phyloP scores from a whole-genome alignment of 176 grass and related monocot species.

The Aegilops tauschii region DNA sequence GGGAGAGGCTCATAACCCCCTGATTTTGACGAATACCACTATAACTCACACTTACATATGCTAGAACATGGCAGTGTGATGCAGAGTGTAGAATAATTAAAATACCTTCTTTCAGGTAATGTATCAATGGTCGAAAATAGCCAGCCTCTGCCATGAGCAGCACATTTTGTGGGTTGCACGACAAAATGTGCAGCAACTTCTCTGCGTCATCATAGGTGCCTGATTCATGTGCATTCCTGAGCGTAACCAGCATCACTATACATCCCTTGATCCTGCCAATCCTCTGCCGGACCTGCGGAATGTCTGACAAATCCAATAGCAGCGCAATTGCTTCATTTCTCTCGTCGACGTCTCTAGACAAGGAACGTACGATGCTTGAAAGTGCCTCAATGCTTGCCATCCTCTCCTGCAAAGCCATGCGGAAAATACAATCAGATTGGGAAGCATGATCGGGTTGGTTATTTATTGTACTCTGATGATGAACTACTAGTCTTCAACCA shows the following conservation, averaged over 20 bases:
- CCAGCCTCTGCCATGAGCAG: slow-evolving; percentile 86
- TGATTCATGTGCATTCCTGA: slow-evolving; percentile 62
- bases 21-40: not conserved
- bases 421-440: not conserved
- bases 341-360: slow-evolving; percentile 64
- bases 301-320: slow-evolving; percentile 59
- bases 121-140: slow-evolving; percentile 66
- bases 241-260: slow-evolving; percentile 70
- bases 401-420: slow-evolving; percentile 50
- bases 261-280: slow-evolving; percentile 85
- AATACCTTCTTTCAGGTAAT: slow-evolving; percentile 79
- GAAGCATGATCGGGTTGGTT: not conserved
- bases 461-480: not conserved
- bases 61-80: not conserved
- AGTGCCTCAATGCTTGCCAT: slow-evolving; percentile 61
- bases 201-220: slow-evolving; percentile 31
- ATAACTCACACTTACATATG: not conserved
- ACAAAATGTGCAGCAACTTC: slow-evolving; percentile 57
- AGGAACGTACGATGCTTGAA: slow-evolving; percentile 64
- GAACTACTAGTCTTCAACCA: not conserved
- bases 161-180: slow-evolving; percentile 73
- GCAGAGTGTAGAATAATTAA: not conserved
- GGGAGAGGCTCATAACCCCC: not conserved
- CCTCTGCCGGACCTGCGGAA: slow-evolving; percentile 61
- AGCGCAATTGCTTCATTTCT: slow-evolving; percentile 57